Evolutionary conservation across 2,329 filamentous ascomycete species (phyloP), one percentile per base, ranked within the genome.

Genomic region (Aspergillus sp.): DNA sequence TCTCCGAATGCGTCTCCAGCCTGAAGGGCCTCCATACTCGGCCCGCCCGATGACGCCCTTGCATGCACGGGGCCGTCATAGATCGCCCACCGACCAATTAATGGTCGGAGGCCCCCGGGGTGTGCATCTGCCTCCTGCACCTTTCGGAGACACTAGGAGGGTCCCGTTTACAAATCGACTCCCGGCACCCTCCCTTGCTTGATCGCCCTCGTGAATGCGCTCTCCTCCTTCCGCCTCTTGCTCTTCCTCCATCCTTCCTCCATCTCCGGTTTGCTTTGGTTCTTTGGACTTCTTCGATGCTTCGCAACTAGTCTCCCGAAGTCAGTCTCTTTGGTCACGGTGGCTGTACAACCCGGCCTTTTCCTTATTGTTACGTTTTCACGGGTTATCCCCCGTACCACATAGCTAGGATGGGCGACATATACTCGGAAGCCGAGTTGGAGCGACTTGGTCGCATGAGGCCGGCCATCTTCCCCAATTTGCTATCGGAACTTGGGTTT

Each of bases 401-500:
- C 38, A 10, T 30, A 30, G 15, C 38, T 1, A 47, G 43, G 12
- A 47, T 47, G 43, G 43, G 43, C 3, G 43, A 23, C 17, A 6
- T 19, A 17, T 47, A 47, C 43, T 47, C 43, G 10, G 43, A 17
- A 13, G 7, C 23, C 12, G 54, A 39, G 4, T 45, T 90, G 50
- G 85, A 90, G 67, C 79, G 81, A 15, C 78, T 91, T 1, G 88
- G 88, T 50, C 82, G 87, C 57, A 80, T 87, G 68, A 80, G 88
- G 4, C 89, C 88, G 2, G 5, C 76, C 80, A 4, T 76, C 77
- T 12, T 88, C 91, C 69, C 71, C 73, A 9, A 19, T 47, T 15
- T 23, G 81, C 79, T 2, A 70, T 77, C 51, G 80, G 81, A 91
- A 68, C 62, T 86, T 4, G 81, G 82, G 21, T 91, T 90, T 69